Evolutionary conservation across 306 rosid species (phyloP), one percentile per base, ranked within the genome.

Genomic region (Gastrolobium bilobum): DNA sequence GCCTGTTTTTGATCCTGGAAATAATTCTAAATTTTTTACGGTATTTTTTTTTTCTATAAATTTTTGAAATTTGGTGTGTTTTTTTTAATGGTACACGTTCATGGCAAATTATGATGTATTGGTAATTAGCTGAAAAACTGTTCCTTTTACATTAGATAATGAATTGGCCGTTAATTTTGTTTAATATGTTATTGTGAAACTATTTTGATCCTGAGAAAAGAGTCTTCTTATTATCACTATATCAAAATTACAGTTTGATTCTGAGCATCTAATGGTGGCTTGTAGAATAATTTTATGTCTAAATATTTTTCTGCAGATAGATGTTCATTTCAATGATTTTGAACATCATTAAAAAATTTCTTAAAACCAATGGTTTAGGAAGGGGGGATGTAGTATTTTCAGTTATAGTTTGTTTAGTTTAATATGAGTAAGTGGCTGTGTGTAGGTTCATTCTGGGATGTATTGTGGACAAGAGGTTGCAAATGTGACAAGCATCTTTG

Each of bases 391-490:
- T 40, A 44, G 62, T 40, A 44, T 84, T 34, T 53, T 14, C 30
- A 75, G 58, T 84, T 69, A 33, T 46, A 76, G 14, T 82, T 67
- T 84, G 71, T 79, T 30, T 79, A 81, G 89, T 78, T 78, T 75
- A 74, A 84, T 66, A 81, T 85, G 86, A 78, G 71, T 61, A 59
- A 65, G 64, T 88, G 89, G 85, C 88, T 88, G 68, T 88, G 77
- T 86, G 89, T 88, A 86, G 92, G 89, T 85, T 84, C 81, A 71
- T 68, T 72, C 85, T 29, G 87, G 87, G 72, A 81, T 88, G 31
- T 84, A 67, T 84, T 63, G 50, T 81, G 89, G 84, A 61, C 88
- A 88, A 86, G 89, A 88, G 68, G 79, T 81, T 84, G 82, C 77
- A 44, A 81, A 67, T 81, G 81, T 84, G 82, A 46, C 89, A 75